Percentiles rank a stretch among this genome's conserved stretches.
These are phyloP conservation scores for Hypoxylon sp. DNA, from an alignment of 2,329 filamentous ascomycete genomes.

Conservation along the genomic window DNA sequence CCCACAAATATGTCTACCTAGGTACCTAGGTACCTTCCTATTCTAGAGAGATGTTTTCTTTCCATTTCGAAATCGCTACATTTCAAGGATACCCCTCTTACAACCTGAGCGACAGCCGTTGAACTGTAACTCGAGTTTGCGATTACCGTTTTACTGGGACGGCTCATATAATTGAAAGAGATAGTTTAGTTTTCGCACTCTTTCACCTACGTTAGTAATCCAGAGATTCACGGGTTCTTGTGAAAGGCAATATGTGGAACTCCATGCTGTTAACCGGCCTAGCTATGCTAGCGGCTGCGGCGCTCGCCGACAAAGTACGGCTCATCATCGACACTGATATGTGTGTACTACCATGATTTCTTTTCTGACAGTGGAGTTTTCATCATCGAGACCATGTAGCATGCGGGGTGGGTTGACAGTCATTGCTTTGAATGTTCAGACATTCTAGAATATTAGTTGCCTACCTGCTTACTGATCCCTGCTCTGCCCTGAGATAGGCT, in stretches of 20 bases:
- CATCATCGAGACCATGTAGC: neutral
- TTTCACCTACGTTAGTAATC: neutral
- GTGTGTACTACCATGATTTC: neutral
- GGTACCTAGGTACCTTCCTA: neutral
- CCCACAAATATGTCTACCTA: neutral
- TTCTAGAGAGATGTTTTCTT: neutral
- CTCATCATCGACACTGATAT: slow-evolving; percentile 37
- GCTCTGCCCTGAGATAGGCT: neutral
- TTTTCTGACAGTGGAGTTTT: neutral
- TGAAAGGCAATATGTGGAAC: slow-evolving; percentile 11
- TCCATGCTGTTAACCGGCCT: slow-evolving; percentile 6
- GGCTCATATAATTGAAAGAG: neutral
- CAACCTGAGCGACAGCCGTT: neutral
- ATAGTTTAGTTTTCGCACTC: neutral
- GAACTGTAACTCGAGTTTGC: too few relatives aligned
- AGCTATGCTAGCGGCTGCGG: slow-evolving; percentile 3
- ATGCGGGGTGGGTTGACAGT: neutral
- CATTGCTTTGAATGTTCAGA: neutral
- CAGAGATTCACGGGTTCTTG: neutral
- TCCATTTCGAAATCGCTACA: neutral
- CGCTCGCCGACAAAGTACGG: slow-evolving; percentile 22
- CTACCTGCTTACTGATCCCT: neutral
- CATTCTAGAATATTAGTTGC: too few relatives aligned
- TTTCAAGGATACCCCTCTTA: neutral
- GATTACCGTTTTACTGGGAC: neutral